These are phyloP conservation scores for Penicillium fuscoglaucum DNA, from an alignment of 2,329 filamentous ascomycete genomes.

Conservation along the genomic window DNA sequence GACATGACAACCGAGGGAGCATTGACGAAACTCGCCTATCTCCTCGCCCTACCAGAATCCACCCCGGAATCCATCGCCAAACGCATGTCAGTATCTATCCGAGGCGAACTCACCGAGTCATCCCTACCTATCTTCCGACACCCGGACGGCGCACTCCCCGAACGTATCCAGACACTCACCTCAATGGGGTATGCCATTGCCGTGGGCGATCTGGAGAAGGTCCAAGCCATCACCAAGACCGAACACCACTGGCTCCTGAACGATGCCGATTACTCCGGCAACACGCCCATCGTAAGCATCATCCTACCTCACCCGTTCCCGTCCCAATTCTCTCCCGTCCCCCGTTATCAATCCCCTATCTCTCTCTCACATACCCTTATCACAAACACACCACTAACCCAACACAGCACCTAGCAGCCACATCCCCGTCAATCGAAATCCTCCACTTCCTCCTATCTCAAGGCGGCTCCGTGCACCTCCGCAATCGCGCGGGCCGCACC, in stretches of 20 bases:
- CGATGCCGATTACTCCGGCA: conserved; percentile 76
- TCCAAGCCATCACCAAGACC: conserved; percentile 66
- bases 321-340: not conserved
- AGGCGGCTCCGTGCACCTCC: conserved; percentile 60
- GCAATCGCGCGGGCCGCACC: conserved; percentile 59
- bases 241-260: conserved; percentile 70
- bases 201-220: conserved; percentile 65
- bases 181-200: conserved; percentile 78
- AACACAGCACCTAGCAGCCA: conserved; percentile 57
- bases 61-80: conserved; percentile 64
- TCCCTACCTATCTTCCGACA: conserved; percentile 73
- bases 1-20: conserved; percentile 90
- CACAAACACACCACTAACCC: not conserved
- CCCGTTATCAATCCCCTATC: not conserved
- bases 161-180: conserved; percentile 66
- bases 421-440: conserved; percentile 56
- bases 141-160: conserved; percentile 60
- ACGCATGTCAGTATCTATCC: conserved; percentile 71
- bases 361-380: not conserved
- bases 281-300: conserved; percentile 57
- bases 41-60: conserved; percentile 69
- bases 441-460: conserved; percentile 57
- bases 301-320: not conserved
- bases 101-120: conserved; percentile 82
- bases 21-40: conserved; percentile 84